phyloP scores from a whole-genome alignment of 805 yeast species.

The Nakazawaea ishiwadae region DNA sequence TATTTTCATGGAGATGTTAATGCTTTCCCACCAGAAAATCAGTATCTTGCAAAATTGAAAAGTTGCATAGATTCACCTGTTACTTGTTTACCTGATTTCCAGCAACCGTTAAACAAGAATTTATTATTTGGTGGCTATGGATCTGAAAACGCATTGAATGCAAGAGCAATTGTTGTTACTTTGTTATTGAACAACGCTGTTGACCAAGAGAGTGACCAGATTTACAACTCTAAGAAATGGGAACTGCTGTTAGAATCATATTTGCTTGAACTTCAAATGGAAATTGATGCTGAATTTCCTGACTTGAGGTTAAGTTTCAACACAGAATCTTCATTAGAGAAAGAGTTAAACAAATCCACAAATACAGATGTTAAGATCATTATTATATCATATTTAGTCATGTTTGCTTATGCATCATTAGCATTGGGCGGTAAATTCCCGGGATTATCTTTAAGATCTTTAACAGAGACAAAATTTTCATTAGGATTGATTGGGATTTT shows the following conservation, averaged over 20 bases:
- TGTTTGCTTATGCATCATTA: conserved; percentile 85
- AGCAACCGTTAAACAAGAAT: conserved; percentile 78
- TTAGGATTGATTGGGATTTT: conserved; percentile 82
- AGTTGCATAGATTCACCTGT: conserved; percentile 79
- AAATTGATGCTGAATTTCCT: conserved; percentile 12
- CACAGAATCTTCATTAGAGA: conserved; percentile 79
- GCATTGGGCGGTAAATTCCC: conserved; percentile 47
- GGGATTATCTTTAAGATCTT: conserved; percentile 13
- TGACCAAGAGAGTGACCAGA: conserved; percentile 35
- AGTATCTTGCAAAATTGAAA: conserved; percentile 53
- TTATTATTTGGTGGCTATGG: conserved; percentile 62
- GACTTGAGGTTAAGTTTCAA: conserved; percentile 68
- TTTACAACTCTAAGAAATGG: conserved; percentile 49
- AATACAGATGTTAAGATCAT: conserved; percentile 74
- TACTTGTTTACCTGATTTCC: conserved; percentile 83
- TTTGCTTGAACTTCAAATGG: conserved; percentile 34
- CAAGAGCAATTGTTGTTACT: conserved; percentile 76
- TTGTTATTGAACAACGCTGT: conserved; percentile 55
- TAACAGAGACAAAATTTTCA: conserved; percentile 57
- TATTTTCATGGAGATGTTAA: conserved; percentile 67
- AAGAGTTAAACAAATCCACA: conserved; percentile 78
- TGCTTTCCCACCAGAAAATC: conserved; percentile 35
- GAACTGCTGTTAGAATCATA: conserved; percentile 63
- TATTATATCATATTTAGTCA: conserved; percentile 67
- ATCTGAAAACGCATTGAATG: conserved; percentile 41